These are phyloP conservation scores for Leccinum sublutescens DNA, from an alignment of 768 basidiomycete species.

Conservation along the genomic window DNA sequence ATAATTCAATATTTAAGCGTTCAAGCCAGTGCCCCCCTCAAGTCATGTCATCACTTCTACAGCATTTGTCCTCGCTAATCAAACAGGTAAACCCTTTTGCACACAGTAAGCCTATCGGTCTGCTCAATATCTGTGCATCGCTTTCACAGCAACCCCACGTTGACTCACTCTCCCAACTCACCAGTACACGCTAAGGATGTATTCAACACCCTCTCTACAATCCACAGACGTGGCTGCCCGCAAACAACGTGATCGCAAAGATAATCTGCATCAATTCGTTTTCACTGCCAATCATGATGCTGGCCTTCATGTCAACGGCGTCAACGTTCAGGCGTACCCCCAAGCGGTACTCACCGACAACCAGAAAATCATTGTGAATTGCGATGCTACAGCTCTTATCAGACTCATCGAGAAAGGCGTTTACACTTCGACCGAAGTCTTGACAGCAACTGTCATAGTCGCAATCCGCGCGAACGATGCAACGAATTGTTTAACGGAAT, in stretches of 20 bases:
- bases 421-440: slow-evolving; percentile 26
- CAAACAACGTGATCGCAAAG: slow-evolving; percentile 28
- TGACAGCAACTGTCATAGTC: slow-evolving; percentile 28
- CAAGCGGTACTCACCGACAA: slow-evolving; percentile 25
- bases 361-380: slow-evolving; percentile 30
- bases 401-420: slow-evolving; percentile 21
- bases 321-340: slow-evolving; percentile 28
- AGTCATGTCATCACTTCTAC: slow-evolving; percentile 8
- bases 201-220: neutral
- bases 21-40: slow-evolving; percentile 2
- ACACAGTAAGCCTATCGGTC: slow-evolving; percentile 4
- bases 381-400: slow-evolving; percentile 29
- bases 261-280: slow-evolving; percentile 12
- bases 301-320: slow-evolving; percentile 1
- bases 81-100: neutral
- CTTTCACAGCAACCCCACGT: neutral
- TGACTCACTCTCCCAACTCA: neutral
- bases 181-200: slow-evolving; percentile 8
- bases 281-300: neutral
- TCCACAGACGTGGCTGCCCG: slow-evolving; percentile 14
- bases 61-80: slow-evolving; percentile 6
- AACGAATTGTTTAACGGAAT: slow-evolving; percentile 57
- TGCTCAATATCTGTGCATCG: neutral
- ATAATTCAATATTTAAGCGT: neutral
- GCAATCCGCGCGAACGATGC: slow-evolving; percentile 31